Evolutionary conservation across 352 stramenopile species (phyloP).

Genomic region (Thalassiosira oceanica): DNA sequence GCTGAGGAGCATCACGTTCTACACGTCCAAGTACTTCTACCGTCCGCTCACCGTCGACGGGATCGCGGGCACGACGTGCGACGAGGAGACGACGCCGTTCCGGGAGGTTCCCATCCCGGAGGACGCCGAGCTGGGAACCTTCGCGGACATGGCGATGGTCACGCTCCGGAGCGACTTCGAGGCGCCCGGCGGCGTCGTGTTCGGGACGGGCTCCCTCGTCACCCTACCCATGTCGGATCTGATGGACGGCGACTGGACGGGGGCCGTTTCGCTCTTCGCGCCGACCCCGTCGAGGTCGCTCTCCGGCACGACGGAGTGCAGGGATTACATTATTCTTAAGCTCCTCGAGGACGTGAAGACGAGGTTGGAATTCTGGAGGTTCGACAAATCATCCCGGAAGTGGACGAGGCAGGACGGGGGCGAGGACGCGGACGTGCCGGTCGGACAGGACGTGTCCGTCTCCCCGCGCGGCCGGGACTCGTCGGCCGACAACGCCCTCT

Average conservation of each 20-base stretch:
- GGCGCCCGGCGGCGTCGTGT: not conserved
- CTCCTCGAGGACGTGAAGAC: constrained; percentile 46
- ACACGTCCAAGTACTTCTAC: constrained; percentile 52
- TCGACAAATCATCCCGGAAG: constrained; percentile 3
- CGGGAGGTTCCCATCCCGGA: constrained; percentile 33
- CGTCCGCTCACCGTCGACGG: constrained; percentile 12
- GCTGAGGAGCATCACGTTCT: constrained; percentile 55
- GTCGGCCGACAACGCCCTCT: constrained; percentile 31
- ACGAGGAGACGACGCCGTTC: constrained; percentile 24
- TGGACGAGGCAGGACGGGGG: constrained; percentile 9
- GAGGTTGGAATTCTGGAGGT: constrained; percentile 35
- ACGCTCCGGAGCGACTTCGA: constrained; percentile 38
- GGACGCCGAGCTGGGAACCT: constrained; percentile 37
- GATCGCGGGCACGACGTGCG: not conserved
- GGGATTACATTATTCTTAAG: constrained; percentile 47
- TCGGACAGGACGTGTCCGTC: constrained; percentile 39
- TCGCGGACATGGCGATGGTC: constrained; percentile 35
- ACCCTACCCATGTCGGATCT: constrained; percentile 27
- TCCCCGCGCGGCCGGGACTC: constrained; percentile 18
- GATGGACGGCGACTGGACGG: constrained; percentile 29
- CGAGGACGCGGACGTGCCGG: constrained; percentile 8
- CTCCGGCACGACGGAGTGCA: constrained; percentile 21
- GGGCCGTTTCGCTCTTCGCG: constrained; percentile 25
- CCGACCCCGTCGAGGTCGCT: constrained; percentile 29
- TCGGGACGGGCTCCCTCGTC: constrained; percentile 34